These are phyloP conservation scores for Parachlorella kessleri DNA, from an alignment of 139 green algal genomes.

Conservation along the genomic window DNA sequence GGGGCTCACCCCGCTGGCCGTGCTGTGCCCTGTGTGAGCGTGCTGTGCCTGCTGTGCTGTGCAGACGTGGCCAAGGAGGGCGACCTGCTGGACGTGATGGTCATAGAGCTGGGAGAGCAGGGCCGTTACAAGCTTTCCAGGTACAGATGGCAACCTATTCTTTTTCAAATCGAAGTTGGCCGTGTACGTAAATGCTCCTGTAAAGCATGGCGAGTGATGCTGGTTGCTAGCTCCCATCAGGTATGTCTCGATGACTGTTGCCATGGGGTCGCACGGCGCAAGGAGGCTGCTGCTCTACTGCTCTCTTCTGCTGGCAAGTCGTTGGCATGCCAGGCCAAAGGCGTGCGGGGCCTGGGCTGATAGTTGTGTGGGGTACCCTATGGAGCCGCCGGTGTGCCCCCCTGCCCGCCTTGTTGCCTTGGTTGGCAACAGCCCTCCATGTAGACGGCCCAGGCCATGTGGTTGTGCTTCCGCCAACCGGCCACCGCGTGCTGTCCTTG, in stretches of 20 bases:
- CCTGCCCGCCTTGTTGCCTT: too few relatives aligned
- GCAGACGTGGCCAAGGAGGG: slow-evolving; percentile 61
- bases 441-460: background rate
- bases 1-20: too few relatives aligned
- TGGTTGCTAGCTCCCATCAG: too few relatives aligned
- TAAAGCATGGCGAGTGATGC: background rate
- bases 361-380: background rate
- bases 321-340: background rate
- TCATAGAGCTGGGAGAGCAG: slow-evolving; percentile 51
- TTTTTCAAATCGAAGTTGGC: too few relatives aligned
- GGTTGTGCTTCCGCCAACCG: background rate
- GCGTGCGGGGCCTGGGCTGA: background rate
- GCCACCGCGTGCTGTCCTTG: background rate
- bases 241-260: too few relatives aligned
- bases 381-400: background rate
- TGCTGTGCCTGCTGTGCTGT: too few relatives aligned
- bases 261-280: too few relatives aligned
- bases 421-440: too few relatives aligned
- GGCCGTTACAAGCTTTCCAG: slow-evolving; percentile 32
- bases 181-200: background rate
- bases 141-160: background rate
- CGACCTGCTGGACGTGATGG: slow-evolving; percentile 81
- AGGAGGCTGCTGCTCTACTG: background rate
- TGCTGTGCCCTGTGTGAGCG: too few relatives aligned
- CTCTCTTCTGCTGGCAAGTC: background rate